Evolutionary conservation across 2,329 filamentous ascomycete species (phyloP), one percentile per base, ranked within the genome.

Genomic region (Trichoderma sp.): DNA sequence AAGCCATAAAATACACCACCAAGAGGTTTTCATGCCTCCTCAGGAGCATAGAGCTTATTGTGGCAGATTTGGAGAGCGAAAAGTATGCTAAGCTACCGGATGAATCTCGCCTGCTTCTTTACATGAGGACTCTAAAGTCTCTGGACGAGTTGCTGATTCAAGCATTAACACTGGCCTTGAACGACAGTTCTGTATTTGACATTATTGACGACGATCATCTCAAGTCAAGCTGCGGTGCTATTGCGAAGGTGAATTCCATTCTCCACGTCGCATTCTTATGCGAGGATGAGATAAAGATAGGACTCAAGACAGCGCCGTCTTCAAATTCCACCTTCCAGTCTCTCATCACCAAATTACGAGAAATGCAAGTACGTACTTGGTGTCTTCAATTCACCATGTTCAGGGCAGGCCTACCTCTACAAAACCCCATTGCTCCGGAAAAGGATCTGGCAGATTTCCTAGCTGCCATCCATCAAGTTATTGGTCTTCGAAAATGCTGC

Each of bases 1-100:
- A 89, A 64, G 87, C 87, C 8, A 97, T 99, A 70, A 87, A 91
- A 8, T 97, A 97, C 74, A 83, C 88, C 0, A 94, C 95, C 0
- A 97, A 97, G 78, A 90, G 96, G 16, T 89, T 97, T 34, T 96
- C 92, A 0, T 98, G 94, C 78, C 88, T 92, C 70, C 83, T 99
- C 34, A 90, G 91, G 73, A 93, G 92, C 72, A 92, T 98, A 59
- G 93, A 96, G 76, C 90, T 94, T 74, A 87, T 98, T 24, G 84
- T 96, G 3, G 83, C 83, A 24, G 86, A 88, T 70, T 80, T 89
- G 43, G 84, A 86, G 68, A 79, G 82, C 26, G 91, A 96, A 70
- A 81, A 94, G 10, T 89, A 89, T 73, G 82, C 86, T 11, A 80
- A 85, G 8, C 85, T 87, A 1, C 81, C 89, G 0, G 81, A 83